Base-by-base conservation (phyloP, 164 flowering plant species). In the Houttuynia cordata region DNA sequence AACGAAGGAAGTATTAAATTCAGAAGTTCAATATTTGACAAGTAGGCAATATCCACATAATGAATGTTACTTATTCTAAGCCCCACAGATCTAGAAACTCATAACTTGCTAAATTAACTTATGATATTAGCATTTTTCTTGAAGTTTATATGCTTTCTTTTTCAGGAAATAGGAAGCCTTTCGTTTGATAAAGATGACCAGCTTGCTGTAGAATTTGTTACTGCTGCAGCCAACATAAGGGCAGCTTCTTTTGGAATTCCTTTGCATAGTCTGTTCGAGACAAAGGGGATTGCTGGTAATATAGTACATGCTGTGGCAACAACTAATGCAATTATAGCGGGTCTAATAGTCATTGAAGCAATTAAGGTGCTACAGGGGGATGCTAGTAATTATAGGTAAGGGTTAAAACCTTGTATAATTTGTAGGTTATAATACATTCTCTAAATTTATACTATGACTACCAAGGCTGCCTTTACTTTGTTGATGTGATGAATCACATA, bases 241-340 rank as follows among this genome's bases (percentile, higher is more conserved):
- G 99, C 99, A 60, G 61, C 82, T 72, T 94, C 99, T 45, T 94
- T 91, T 79, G 93, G 88, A 40, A 94, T 91, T 69, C 87, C 97
- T 1, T 59, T 85, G 73, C 93, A 88, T 66, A 88, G 96, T 70
- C 91, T 94, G 57, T 94, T 94, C 81, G 97, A 94, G 78, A 89
- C 99, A 63, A 94, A 94, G 80, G 99, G 99, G 37, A 85, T 94
- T 71, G 97, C 99, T 64, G 99, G 99, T 23, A 94, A 88, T 65
- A 94, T 94, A 68, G 92, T 93, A 47, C 98, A 93, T 76, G 98
- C 97, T 66, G 91, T 93, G 79, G 98, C 98, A 39, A 90, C 98
- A 62, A 93, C 98, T 57, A 93, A 93, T 86, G 98, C 98, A 39
- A 75, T 90, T 52, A 76, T 90, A 69, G 95, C 99, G 64, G 97